Conservation (phyloP, 2,329 filamentous ascomycete species). For the Neofusicoccum ribis region DNA sequence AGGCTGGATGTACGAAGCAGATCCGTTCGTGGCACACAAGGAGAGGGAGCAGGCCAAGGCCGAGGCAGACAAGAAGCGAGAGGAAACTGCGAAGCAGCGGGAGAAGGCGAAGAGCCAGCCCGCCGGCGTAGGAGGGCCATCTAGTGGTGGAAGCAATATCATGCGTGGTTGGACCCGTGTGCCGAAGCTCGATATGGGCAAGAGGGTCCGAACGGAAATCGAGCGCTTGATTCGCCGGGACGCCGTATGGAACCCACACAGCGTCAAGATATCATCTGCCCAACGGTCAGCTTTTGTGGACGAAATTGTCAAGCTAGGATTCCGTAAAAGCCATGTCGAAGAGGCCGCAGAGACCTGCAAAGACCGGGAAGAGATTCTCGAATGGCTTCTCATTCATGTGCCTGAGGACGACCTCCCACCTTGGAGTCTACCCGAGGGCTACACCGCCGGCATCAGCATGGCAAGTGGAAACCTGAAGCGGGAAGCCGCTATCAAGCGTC, state of each 20-base stretch:
- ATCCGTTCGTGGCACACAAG: slow-evolving; percentile 80
- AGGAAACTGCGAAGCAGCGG: slow-evolving; percentile 64
- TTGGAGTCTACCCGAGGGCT: slow-evolving; percentile 90
- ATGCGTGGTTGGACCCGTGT: slow-evolving; percentile 80
- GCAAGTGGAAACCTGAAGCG: slow-evolving; percentile 77
- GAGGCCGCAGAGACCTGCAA: slow-evolving; percentile 87
- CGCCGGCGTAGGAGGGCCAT: slow-evolving; percentile 29
- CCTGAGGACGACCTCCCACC: slow-evolving; percentile 93
- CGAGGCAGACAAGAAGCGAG: slow-evolving; percentile 75
- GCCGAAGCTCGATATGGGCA: slow-evolving; percentile 91
- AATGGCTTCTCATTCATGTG: slow-evolving; percentile 96
- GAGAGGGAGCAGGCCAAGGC: slow-evolving; percentile 78
- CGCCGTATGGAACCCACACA: slow-evolving; percentile 84
- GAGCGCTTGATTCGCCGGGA: slow-evolving; percentile 77
- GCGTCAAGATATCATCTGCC: slow-evolving; percentile 61
- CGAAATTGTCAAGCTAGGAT: slow-evolving; percentile 76
- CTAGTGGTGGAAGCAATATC: slow-evolving; percentile 36
- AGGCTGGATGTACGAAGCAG: slow-evolving; percentile 91
- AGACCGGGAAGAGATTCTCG: slow-evolving; percentile 86
- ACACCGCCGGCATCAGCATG: slow-evolving; percentile 85
- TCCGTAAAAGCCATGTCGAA: slow-evolving; percentile 83
- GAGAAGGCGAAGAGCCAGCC: slow-evolving; percentile 52
- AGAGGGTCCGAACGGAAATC: slow-evolving; percentile 73
- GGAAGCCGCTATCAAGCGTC: slow-evolving; percentile 78
- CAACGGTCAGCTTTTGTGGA: slow-evolving; percentile 64